Base-by-base conservation (phyloP, 768 basidiomycete species). In the Cystofilobasidium macerans region DNA sequence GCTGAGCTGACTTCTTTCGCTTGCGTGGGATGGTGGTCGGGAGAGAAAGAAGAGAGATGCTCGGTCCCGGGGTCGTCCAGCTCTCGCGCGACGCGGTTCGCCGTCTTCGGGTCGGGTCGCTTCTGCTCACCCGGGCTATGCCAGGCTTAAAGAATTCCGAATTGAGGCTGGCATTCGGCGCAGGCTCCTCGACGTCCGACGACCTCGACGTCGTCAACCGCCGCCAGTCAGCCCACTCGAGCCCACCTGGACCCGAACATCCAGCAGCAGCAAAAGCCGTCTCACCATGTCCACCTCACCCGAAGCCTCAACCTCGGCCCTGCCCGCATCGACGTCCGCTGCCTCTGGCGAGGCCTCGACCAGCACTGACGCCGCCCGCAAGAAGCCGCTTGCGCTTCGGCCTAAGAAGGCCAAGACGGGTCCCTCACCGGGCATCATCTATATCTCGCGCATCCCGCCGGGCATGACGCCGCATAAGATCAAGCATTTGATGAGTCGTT, bases 401-500 rank as follows among this genome's bases (percentile, higher is more conserved):
- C 24, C 38, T 8, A 40, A 40, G 38, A 61, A 67, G 38, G 32
- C 59, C 16, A 67, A 61, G 65, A 61, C 61, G 65, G n/a, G n/a
- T n/a, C 51, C 59, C 38, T 43, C 53, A 0, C 60, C 65, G 8
- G 65, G 65, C n/a, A 67, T 67, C 60, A 78, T 98, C 57, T 99
- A 98, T 76, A 89, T 99, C 48, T 95, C 92, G 20, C 82, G 95
- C 36, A 87, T 98, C 72, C 95, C 95, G 2, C 95, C 95, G 18
- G 94, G 92, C 1, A 98, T 99, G 95, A 89, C 87, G 26, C 95
- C 95, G 33, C 82, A 88, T 13, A 97, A 98, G 77, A 89, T 98
- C 42, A 85, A 92, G 65, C 90, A 98, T 77, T 80, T 99, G 47
- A 86, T 99, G 85, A 85, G 84, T 69, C 82, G 82, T 42, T 86